Percentiles rank a stretch among this genome's conserved stretches.
phyloP scores from a whole-genome alignment of 768 basidiomycete species.

The Crepidotus variabilis region DNA sequence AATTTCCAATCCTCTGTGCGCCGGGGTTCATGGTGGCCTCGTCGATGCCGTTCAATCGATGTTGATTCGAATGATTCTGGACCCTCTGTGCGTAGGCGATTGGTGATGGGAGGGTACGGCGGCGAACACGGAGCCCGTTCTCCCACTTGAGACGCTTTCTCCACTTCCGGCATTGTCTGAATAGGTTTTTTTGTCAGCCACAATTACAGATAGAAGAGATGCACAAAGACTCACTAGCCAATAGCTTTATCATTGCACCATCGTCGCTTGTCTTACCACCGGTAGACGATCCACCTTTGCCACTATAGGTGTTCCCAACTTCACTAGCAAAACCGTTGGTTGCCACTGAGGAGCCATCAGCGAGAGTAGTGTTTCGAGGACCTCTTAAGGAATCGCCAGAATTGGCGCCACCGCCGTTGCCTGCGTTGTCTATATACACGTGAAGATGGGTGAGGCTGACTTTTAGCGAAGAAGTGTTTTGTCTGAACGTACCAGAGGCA shows the following conservation, averaged over 20 bases:
- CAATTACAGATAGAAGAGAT: not conserved
- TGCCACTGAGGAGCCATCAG: not conserved
- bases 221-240: conserved; percentile 23
- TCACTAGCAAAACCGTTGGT: conserved; percentile 11
- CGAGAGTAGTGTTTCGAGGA: not conserved
- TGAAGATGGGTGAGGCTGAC: not conserved
- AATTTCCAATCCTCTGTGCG: not conserved
- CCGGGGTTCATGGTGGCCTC: not conserved
- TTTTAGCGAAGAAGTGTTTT: not conserved
- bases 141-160: conserved; percentile 30
- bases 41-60: not conserved
- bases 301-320: conserved; percentile 15
- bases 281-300: conserved; percentile 23
- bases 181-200: not conserved
- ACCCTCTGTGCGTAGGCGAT: not conserved
- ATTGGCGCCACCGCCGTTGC: conserved; percentile 27
- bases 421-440: conserved; percentile 25
- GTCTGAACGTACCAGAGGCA: conserved; percentile 1
- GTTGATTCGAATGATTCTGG: conserved; percentile 1
- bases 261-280: conserved; percentile 29
- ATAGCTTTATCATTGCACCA: conserved; percentile 25
- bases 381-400: conserved; percentile 24
- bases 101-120: not conserved
- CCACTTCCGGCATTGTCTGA: conserved; percentile 36
- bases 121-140: conserved; percentile 10